phyloP scores from a whole-genome alignment of 345 rosid genomes.

The Salix koriyanagi region DNA sequence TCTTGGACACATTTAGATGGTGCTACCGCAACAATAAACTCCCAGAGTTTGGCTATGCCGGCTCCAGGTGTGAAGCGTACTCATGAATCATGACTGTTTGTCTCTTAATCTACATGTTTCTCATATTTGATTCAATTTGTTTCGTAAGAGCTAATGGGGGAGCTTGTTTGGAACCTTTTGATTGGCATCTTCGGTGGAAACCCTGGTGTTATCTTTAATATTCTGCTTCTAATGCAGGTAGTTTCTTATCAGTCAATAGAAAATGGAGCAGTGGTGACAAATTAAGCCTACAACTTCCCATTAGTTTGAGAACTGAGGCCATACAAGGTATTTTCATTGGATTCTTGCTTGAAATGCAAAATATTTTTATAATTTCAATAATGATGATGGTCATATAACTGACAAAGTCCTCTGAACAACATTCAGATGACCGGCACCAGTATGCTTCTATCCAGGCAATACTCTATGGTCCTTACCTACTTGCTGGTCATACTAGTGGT shows the following conservation, averaged over 20 bases:
- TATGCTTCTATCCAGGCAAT: conserved; percentile 72
- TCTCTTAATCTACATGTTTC: background rate
- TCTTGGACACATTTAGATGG: conserved; percentile 54
- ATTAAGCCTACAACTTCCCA: conserved; percentile 55
- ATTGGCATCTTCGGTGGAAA: background rate
- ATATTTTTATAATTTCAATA: background rate
- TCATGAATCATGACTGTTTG: background rate
- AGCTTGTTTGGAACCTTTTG: background rate
- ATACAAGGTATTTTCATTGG: conserved; percentile 54
- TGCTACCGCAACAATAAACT: conserved; percentile 61
- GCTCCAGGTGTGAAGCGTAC: conserved; percentile 50
- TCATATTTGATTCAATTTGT: background rate
- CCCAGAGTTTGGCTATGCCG: conserved; percentile 42
- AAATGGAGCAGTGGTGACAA: conserved; percentile 59
- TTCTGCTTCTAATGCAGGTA: conserved; percentile 42
- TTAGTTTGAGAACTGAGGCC: conserved; percentile 55
- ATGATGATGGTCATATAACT: background rate
- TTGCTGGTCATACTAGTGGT: conserved; percentile 59
- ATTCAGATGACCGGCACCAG: conserved; percentile 69
- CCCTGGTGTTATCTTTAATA: background rate
- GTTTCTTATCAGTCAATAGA: conserved; percentile 43
- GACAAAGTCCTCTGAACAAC: background rate
- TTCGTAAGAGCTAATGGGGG: background rate
- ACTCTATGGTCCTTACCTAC: conserved; percentile 84
- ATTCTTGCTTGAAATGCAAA: background rate